phyloP scores from a whole-genome alignment of 768 basidiomycete genomes.

The Tulasnella sp. region DNA sequence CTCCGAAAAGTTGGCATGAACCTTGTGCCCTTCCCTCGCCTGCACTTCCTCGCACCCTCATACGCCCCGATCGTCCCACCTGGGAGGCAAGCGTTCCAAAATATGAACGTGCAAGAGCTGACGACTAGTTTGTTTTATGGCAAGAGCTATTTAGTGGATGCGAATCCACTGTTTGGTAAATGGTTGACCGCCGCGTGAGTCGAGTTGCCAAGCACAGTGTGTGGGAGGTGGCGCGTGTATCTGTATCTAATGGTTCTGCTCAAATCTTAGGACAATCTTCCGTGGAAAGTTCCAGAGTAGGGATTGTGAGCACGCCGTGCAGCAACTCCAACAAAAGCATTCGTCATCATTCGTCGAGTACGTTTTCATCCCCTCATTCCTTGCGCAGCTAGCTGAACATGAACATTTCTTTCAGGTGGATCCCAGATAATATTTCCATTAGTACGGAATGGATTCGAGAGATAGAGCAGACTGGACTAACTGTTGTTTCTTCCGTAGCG shows the following conservation, averaged over 20 bases:
- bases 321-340: slow-evolving; percentile 64
- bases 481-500: slow-evolving; percentile 23
- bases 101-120: slow-evolving; percentile 53
- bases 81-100: slow-evolving; percentile 49
- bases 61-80: slow-evolving; percentile 82
- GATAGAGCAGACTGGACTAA: no score
- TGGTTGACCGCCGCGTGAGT: slow-evolving; percentile 65
- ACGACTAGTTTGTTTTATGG: slow-evolving; percentile 64
- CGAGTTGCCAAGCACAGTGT: no score
- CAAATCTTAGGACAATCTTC: slow-evolving; percentile 50
- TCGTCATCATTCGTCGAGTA: slow-evolving; percentile 73
- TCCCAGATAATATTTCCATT: slow-evolving; percentile 82
- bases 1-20: slow-evolving; percentile 88
- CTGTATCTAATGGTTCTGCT: no score
- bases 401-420: slow-evolving; percentile 55
- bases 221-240: no score
- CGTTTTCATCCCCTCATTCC: slow-evolving; percentile 22
- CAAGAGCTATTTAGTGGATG: slow-evolving; percentile 70
- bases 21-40: slow-evolving; percentile 88
- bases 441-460: slow-evolving; percentile 26
- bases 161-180: slow-evolving; percentile 68
- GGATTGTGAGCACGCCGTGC: slow-evolving; percentile 70
- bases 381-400: no score
- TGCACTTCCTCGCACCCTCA: slow-evolving; percentile 94
- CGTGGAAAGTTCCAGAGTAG: slow-evolving; percentile 70